phyloP scores from a whole-genome alignment of 2,329 filamentous ascomycete genomes.

The Lasiodiplodia citricola region DNA sequence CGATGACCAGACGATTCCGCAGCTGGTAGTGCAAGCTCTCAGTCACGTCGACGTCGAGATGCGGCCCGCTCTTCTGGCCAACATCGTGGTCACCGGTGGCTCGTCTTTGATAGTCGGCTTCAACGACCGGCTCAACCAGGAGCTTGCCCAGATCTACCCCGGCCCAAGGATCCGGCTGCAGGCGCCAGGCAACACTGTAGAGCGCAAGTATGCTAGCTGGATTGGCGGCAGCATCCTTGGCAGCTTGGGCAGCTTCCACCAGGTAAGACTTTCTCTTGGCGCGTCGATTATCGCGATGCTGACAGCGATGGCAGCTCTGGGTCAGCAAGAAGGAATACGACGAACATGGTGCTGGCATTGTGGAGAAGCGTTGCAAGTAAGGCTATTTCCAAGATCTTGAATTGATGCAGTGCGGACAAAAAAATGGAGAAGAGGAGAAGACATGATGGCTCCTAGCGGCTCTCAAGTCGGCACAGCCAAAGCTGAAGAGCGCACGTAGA shows the following conservation, averaged over 20 bases:
- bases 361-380: conserved; percentile 90
- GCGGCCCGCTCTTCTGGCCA: conserved; percentile 79
- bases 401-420: not conserved
- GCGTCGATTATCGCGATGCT: not conserved
- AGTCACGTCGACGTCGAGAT: conserved; percentile 87
- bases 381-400: not conserved
- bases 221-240: conserved; percentile 95
- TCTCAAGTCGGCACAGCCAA: not conserved
- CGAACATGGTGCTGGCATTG: conserved; percentile 86
- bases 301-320: conserved; percentile 70
- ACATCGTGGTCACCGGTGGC: conserved; percentile 92
- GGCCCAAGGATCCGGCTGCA: conserved; percentile 86
- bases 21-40: conserved; percentile 78
- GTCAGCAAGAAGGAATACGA: conserved; percentile 97
- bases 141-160: conserved; percentile 81
- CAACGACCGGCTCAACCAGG: conserved; percentile 85
- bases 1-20: conserved; percentile 80
- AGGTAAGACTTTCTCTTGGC: conserved; percentile 47
- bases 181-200: conserved; percentile 82
- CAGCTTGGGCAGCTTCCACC: conserved; percentile 95
- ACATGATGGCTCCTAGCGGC: not conserved
- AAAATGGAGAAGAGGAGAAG: no score
- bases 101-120: conserved; percentile 88
- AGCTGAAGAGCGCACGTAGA: not conserved
- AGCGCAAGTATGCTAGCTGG: conserved; percentile 92